These are phyloP conservation scores for Rhodamnia argentea DNA, from an alignment of 345 rosid genomes.

Conservation along the genomic window DNA sequence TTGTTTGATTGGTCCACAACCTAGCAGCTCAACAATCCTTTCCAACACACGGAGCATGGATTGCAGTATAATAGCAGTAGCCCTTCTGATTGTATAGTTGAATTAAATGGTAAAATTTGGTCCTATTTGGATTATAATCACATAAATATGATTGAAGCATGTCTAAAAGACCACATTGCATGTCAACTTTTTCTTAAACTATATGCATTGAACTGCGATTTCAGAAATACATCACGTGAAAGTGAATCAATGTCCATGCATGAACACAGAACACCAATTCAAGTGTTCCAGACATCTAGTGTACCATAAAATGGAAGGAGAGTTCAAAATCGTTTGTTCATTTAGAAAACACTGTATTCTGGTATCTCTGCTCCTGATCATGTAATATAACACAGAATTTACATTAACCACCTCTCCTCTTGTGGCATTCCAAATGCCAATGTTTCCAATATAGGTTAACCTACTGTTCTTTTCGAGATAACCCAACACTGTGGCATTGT, in stretches of 20 bases:
- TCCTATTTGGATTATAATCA: neutral
- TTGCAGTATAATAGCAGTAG: neutral
- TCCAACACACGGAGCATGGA: neutral
- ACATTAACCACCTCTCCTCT: neutral
- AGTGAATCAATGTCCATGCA: neutral
- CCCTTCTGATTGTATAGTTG: neutral
- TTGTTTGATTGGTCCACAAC: neutral
- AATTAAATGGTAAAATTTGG: neutral
- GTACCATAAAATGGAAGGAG: neutral
- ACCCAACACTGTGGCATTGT: neutral
- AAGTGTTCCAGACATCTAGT: neutral
- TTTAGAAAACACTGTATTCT: neutral
- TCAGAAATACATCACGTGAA: neutral
- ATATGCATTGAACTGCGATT: neutral
- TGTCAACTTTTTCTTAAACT: neutral
- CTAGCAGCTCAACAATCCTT: neutral
- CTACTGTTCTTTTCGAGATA: neutral
- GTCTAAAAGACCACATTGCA: neutral
- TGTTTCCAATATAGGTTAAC: neutral
- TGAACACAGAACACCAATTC: neutral
- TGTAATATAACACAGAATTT: neutral
- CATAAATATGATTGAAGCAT: neutral
- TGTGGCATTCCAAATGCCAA: neutral
- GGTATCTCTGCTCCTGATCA: neutral
- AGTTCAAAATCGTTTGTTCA: neutral